phyloP scores from a whole-genome alignment of 805 yeast species.

The Kluyveromyces wickerhamii region DNA sequence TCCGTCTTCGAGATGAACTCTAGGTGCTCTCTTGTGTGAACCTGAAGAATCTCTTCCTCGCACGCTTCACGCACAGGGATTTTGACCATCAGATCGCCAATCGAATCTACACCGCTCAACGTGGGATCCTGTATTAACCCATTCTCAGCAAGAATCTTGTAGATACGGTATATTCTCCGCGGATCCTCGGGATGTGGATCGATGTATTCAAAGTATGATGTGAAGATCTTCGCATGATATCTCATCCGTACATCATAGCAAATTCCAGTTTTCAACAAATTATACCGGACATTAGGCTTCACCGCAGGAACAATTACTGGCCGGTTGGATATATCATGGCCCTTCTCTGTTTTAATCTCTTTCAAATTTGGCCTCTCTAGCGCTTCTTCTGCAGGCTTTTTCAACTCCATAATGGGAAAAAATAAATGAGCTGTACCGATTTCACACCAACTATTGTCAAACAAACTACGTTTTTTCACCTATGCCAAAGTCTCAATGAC shows the following conservation, averaged over 20 bases:
- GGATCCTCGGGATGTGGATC: slow-evolving; percentile 99
- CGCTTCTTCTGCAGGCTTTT: slow-evolving; percentile 3
- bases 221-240: slow-evolving; percentile 90
- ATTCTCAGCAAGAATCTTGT: slow-evolving; percentile 88
- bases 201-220: slow-evolving; percentile 85
- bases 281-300: slow-evolving; percentile 60
- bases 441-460: too few species aligned
- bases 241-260: slow-evolving; percentile 97
- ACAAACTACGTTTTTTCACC: too few species aligned
- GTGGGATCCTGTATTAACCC: slow-evolving; percentile 80
- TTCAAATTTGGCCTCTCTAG: slow-evolving; percentile 1
- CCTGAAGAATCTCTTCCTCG: slow-evolving; percentile 74
- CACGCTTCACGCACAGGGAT: slow-evolving; percentile 88
- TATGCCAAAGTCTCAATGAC: too few species aligned
- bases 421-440: too few species aligned
- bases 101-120: slow-evolving; percentile 56
- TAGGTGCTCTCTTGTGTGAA: slow-evolving; percentile 77
- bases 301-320: slow-evolving; percentile 48
- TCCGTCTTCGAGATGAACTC: slow-evolving; percentile 68
- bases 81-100: slow-evolving; percentile 82
- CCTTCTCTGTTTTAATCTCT: slow-evolving; percentile 4
- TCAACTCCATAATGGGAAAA: slow-evolving; percentile 2
- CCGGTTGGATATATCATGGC: slow-evolving; percentile 18
- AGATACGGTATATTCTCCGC: slow-evolving; percentile 85
- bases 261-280: slow-evolving; percentile 80